phyloP scores from a whole-genome alignment of 2,329 filamentous ascomycete genomes.

The Colletotrichum orchidophilum region DNA sequence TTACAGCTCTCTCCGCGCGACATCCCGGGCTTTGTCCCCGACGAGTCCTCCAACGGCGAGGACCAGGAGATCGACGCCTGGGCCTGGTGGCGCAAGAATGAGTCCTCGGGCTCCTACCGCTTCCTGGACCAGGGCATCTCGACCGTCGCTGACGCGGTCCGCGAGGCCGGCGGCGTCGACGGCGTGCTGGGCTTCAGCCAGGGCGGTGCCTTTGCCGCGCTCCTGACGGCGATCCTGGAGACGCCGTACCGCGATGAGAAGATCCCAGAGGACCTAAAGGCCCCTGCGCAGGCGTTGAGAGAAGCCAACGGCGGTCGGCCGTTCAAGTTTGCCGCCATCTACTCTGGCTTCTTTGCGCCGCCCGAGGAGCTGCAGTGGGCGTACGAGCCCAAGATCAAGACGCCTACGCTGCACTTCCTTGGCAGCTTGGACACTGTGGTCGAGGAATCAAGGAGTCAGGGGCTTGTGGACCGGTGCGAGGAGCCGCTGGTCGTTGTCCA shows the following conservation, averaged over 20 bases:
- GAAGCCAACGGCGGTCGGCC: slow-evolving; percentile 56
- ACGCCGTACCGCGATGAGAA: slow-evolving; percentile 42
- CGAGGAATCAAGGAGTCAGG: slow-evolving; percentile 76
- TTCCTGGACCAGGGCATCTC: slow-evolving; percentile 75
- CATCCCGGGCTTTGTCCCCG: slow-evolving; percentile 72
- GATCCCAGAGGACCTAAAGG: slow-evolving; percentile 38
- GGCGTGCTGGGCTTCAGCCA: slow-evolving; percentile 86
- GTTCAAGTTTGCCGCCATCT: slow-evolving; percentile 78
- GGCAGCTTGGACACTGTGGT: slow-evolving; percentile 90
- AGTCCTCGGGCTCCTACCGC: slow-evolving; percentile 70
- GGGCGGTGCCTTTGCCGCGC: slow-evolving; percentile 76
- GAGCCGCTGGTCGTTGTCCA: slow-evolving; percentile 70
- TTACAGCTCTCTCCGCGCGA: slow-evolving; percentile 70
- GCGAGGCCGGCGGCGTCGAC: slow-evolving; percentile 74
- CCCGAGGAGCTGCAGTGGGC: slow-evolving; percentile 67
- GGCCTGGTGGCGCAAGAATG: slow-evolving; percentile 84
- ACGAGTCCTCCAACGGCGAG: slow-evolving; percentile 2
- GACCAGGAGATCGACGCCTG: slow-evolving; percentile 72
- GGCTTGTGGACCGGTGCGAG: slow-evolving; percentile 72
- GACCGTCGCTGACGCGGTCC: slow-evolving; percentile 68
- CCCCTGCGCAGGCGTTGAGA: slow-evolving; percentile 57
- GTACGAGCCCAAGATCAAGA: slow-evolving; percentile 79
- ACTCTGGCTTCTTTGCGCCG: slow-evolving; percentile 79
- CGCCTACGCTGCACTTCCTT: slow-evolving; percentile 83
- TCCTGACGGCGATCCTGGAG: slow-evolving; percentile 80